These are phyloP conservation scores for Corchorus capsularis DNA, from an alignment of 345 rosid genomes.

Conservation along the genomic window DNA sequence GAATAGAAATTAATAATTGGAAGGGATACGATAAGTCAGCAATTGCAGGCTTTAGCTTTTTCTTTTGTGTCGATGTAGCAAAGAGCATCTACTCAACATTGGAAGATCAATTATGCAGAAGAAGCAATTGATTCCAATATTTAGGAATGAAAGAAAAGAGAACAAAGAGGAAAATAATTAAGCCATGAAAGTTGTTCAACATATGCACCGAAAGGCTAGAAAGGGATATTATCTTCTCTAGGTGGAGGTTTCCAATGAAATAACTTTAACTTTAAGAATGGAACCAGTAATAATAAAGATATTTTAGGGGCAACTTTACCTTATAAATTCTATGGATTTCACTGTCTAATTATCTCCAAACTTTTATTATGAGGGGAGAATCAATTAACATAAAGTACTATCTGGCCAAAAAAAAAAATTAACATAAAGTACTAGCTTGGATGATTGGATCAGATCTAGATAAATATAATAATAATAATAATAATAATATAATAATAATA, in stretches of 20 bases:
- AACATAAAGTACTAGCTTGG: not conserved
- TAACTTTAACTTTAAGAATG: slow-evolving; percentile 28
- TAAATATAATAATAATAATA: too few relatives aligned
- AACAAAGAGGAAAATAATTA: slow-evolving; percentile 26
- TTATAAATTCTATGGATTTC: slow-evolving; percentile 14
- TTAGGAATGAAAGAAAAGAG: slow-evolving; percentile 28
- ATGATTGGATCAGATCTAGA: slow-evolving; percentile 2
- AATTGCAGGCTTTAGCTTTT: slow-evolving; percentile 50
- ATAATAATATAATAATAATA: too few relatives aligned
- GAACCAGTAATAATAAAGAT: not conserved
- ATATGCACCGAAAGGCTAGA: slow-evolving; percentile 69
- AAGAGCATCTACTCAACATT: slow-evolving; percentile 11
- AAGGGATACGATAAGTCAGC: slow-evolving; percentile 44
- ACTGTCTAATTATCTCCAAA: not conserved
- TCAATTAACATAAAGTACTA: not conserved
- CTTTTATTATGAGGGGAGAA: not conserved
- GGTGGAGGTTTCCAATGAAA: slow-evolving; percentile 44
- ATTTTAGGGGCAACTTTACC: not conserved
- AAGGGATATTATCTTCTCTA: slow-evolving; percentile 22
- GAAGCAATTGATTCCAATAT: slow-evolving; percentile 23
- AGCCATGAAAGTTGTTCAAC: slow-evolving; percentile 37
- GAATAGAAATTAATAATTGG: not conserved
- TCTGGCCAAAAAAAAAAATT: too few relatives aligned
- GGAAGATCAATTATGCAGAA: slow-evolving; percentile 30
- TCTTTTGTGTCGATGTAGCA: slow-evolving; percentile 21